Conservation (phyloP, 805 yeast species). For the Saccharomycopsis fibuligera region DNA sequence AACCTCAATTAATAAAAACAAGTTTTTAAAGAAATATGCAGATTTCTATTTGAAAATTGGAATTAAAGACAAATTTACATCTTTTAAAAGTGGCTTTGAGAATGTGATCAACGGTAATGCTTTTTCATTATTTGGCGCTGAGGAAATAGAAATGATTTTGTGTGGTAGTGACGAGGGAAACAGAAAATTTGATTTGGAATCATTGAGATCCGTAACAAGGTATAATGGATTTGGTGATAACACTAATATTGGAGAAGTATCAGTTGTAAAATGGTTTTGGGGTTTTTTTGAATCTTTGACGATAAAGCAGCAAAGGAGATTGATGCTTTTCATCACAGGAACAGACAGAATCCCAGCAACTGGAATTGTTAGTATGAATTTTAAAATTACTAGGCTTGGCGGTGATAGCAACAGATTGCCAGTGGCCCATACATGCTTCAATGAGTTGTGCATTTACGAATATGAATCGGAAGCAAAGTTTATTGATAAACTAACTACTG, state of each 20-base stretch:
- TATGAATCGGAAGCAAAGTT: slow-evolving; percentile 54
- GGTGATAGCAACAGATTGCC: slow-evolving; percentile 53
- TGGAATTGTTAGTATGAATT: slow-evolving; percentile 69
- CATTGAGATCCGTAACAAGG: slow-evolving; percentile 64
- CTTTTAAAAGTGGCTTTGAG: slow-evolving; percentile 66
- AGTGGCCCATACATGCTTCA: slow-evolving; percentile 90
- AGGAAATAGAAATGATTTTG: slow-evolving; percentile 71
- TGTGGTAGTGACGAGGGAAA: slow-evolving; percentile 56
- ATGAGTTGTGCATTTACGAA: slow-evolving; percentile 72
- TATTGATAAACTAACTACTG: slow-evolving; percentile 50
- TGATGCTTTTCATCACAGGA: slow-evolving; percentile 79
- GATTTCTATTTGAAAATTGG: slow-evolving; percentile 53
- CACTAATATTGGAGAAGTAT: slow-evolving; percentile 31
- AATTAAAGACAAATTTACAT: slow-evolving; percentile 43
- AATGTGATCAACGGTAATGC: slow-evolving; percentile 78
- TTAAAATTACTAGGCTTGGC: slow-evolving; percentile 58
- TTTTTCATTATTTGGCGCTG: slow-evolving; percentile 69
- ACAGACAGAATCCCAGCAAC: slow-evolving; percentile 91
- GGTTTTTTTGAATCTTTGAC: slow-evolving; percentile 49
- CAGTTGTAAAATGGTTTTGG: slow-evolving; percentile 80
- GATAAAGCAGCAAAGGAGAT: slow-evolving; percentile 46
- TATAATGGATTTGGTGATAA: slow-evolving; percentile 58
- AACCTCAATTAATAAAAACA: slow-evolving; percentile 47
- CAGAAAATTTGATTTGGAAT: slow-evolving; percentile 54
- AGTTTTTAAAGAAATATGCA: slow-evolving; percentile 59